Evolutionary conservation across 257 asterid species (phyloP).

Genomic region (Nicotiana noctiflora): DNA sequence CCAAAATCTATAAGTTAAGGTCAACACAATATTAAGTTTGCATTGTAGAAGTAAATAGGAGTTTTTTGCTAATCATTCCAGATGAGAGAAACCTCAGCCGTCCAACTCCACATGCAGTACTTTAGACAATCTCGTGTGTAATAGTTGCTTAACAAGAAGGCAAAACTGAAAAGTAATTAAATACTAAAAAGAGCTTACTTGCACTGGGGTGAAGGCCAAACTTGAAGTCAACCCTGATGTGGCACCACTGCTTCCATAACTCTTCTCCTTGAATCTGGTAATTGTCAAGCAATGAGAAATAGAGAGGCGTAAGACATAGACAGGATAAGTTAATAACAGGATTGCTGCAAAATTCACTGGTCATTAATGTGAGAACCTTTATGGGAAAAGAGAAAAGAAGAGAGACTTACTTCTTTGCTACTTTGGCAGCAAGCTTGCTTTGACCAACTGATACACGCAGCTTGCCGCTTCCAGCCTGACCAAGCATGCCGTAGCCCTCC

Average conservation of each 20-base stretch:
- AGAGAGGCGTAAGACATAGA: not conserved
- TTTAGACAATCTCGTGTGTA: not conserved
- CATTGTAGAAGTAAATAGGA: not conserved
- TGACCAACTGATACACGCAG: conserved; percentile 75
- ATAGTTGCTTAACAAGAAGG: not conserved
- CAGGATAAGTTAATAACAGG: not conserved
- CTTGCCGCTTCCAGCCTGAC: conserved; percentile 96
- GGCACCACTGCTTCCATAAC: conserved; percentile 74
- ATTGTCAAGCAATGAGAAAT: conserved; percentile 7
- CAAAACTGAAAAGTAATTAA: not conserved
- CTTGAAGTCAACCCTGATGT: conserved; percentile 97
- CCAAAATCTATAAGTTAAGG: not conserved
- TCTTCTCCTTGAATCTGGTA: conserved; percentile 75
- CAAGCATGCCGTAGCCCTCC: conserved; percentile 99
- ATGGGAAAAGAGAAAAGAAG: not conserved
- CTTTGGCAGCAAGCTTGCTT: conserved; percentile 88
- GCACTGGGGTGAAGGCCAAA: conserved; percentile 97
- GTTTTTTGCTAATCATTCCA: not conserved
- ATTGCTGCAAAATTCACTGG: not conserved
- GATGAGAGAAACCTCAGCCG: not conserved
- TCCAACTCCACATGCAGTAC: not conserved
- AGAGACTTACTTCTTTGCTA: conserved; percentile 63
- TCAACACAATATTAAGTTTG: not conserved
- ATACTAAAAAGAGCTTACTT: conserved; percentile 41
- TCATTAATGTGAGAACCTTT: not conserved